phyloP scores from a whole-genome alignment of 257 asterid genomes.

The Gentiana macrophylla region DNA sequence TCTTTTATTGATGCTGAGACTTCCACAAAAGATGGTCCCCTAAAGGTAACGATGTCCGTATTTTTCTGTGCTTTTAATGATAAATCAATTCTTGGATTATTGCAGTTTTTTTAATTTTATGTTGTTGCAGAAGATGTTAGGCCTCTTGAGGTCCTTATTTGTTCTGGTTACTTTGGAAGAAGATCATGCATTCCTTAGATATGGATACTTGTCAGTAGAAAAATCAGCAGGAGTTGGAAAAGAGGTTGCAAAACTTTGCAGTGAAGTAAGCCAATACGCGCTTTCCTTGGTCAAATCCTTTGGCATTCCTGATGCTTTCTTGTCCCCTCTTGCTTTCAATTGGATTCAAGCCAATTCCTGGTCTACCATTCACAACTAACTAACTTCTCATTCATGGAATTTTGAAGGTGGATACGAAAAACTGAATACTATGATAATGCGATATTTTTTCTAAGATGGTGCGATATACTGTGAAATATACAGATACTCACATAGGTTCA shows the following conservation, averaged over 20 bases:
- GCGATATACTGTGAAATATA: too few relatives aligned
- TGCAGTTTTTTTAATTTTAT: not conserved
- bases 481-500: too few relatives aligned
- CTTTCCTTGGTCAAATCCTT: conserved; percentile 66
- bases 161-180: conserved; percentile 64
- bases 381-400: not conserved
- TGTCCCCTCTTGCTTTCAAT: conserved; percentile 79
- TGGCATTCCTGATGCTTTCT: conserved; percentile 90
- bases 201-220: conserved; percentile 53
- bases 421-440: too few relatives aligned
- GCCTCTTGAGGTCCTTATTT: conserved; percentile 65
- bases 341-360: conserved; percentile 89
- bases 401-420: not conserved
- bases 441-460: too few relatives aligned
- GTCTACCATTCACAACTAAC: conserved; percentile 26
- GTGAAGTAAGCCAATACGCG: conserved; percentile 75
- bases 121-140: conserved; percentile 46
- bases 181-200: conserved; percentile 78
- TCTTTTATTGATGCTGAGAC: conserved; percentile 65
- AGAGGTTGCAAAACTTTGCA: conserved; percentile 64
- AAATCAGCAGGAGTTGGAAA: conserved; percentile 63
- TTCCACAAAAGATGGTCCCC: conserved; percentile 29
- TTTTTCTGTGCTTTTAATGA: not conserved
- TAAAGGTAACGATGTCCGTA: conserved; percentile 36
- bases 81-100: not conserved